Evolutionary conservation across 495 filamentous ascomycete species (phyloP).

Genomic region (Hyaloscypha bicolor): DNA sequence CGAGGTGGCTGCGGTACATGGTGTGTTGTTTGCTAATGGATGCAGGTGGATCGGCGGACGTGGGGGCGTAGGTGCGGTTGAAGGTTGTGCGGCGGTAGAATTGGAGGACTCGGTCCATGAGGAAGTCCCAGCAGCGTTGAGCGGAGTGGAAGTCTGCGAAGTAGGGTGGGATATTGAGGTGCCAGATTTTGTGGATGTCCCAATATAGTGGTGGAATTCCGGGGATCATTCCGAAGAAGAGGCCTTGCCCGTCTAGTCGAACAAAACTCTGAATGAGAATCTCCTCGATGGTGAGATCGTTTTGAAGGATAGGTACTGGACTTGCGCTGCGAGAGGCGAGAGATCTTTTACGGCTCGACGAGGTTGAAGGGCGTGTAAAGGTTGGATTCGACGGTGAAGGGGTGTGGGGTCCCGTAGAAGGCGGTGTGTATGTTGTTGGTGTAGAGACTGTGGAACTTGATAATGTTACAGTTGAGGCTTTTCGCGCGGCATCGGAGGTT

Average conservation of each 20-base stretch:
- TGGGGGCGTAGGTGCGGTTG: slow-evolving; percentile 16
- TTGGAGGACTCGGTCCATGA: slow-evolving; percentile 29
- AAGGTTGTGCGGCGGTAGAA: slow-evolving; percentile 26
- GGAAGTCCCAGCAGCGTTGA: slow-evolving; percentile 31
- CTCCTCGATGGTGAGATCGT: slow-evolving; percentile 29
- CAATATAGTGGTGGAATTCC: slow-evolving; percentile 29
- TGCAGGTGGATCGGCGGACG: slow-evolving; percentile 8
- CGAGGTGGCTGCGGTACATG: slow-evolving; percentile 9
- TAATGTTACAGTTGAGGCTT: neutral
- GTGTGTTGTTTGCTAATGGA: slow-evolving; percentile 1
- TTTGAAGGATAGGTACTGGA: slow-evolving; percentile 19
- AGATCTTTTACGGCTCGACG: slow-evolving; percentile 7
- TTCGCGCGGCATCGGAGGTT: neutral
- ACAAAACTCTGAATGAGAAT: slow-evolving; percentile 50
- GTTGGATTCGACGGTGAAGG: slow-evolving; percentile 9
- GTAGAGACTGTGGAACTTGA: slow-evolving; percentile 15
- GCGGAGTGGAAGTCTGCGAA: slow-evolving; percentile 25
- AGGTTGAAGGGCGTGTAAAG: neutral
- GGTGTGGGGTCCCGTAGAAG: slow-evolving; percentile 15
- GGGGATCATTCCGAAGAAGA: slow-evolving; percentile 27
- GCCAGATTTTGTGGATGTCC: slow-evolving; percentile 29
- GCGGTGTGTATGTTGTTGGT: slow-evolving; percentile 9
- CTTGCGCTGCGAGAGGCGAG: slow-evolving; percentile 18
- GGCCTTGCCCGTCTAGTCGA: slow-evolving; percentile 32
- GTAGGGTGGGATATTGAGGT: slow-evolving; percentile 17